A percentile compares a stretch with the other conserved stretches of the same genome.
Conservation (phyloP, 2,329 filamentous ascomycete genomes). For the Periconia digitata region DNA sequence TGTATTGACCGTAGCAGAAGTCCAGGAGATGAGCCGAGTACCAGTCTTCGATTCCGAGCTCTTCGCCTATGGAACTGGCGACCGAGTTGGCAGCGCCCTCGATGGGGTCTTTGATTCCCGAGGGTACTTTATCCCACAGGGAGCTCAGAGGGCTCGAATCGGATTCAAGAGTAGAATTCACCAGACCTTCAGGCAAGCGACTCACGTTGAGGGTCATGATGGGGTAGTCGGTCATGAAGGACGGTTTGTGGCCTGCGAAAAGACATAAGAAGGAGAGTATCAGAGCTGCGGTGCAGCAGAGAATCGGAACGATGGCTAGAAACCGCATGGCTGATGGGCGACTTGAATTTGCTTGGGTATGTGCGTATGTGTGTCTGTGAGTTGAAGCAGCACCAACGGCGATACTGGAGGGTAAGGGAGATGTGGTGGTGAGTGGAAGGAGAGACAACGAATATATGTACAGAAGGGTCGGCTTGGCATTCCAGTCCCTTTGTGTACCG, state of each 20-base stretch:
- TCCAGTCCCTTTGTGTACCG: constrained; percentile 10
- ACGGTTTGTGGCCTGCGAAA: constrained; percentile 60
- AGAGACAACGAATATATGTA: constrained; percentile 3
- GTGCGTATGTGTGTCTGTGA: neutral
- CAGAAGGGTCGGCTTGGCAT: neutral
- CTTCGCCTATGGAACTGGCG: constrained; percentile 47
- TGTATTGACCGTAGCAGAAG: constrained; percentile 58
- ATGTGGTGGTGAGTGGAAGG: neutral
- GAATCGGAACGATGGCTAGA: constrained; percentile 53
- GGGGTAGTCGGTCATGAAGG: constrained; percentile 59
- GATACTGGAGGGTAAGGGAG: neutral
- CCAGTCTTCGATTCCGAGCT: constrained; percentile 60
- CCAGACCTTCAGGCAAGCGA: constrained; percentile 50
- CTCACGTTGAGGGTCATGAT: constrained; percentile 63
- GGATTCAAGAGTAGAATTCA: constrained; percentile 29
- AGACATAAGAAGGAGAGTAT: constrained; percentile 62
- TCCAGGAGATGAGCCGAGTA: constrained; percentile 63
- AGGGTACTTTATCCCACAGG: constrained; percentile 38
- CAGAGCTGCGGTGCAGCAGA: constrained; percentile 56
- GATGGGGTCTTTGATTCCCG: constrained; percentile 22
- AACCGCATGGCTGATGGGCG: constrained; percentile 44
- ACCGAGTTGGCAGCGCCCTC: constrained; percentile 47
- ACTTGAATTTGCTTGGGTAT: neutral
- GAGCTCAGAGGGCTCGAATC: constrained; percentile 29
- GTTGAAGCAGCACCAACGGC: neutral